Evolutionary conservation across 208 protist genomes (phyloP), one percentile per base, ranked within the genome.

Genomic region (Wallacemonas collosoma): DNA sequence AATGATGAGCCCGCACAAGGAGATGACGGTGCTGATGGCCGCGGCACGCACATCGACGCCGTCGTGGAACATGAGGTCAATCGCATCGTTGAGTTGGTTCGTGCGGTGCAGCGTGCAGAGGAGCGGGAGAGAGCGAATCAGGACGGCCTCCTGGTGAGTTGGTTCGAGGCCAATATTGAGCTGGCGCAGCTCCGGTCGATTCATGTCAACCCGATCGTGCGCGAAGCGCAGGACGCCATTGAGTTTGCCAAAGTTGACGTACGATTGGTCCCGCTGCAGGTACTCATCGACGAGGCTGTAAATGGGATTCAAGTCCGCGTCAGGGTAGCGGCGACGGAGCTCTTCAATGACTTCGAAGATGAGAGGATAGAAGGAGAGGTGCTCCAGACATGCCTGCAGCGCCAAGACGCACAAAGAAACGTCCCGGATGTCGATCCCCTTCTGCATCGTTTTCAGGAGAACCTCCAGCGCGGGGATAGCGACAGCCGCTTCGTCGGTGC

Each of bases 11-110:
- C 89, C 82, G 68, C 88, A 96, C 36, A 96, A 71, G 53, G 68
- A 75, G n/a, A 93, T 71, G 36, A 87, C 85, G 3, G 87, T 86
- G 12, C 73, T 80, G 7, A 91, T 76, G 7, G 91, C 91, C 6
- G 81, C 78, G 7, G 66, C 76, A 0, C 91, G 80, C 15, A 96
- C 89, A 2, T 81, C 77, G 14, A 80, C 70, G 68, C 83, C 73
- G 50, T 93, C 88, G 75, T 96, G 91, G 63, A 88, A 92, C 67
- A 96, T 78, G 45, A 93, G 82, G 12, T 86, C 79, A n/a, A 94
- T 73, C 2, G 82, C 82, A n/a, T 92, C 85, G 43, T 72, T 61
- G 39, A 96, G 76, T 72, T 91, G 85, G 11, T 85, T 86, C 17
- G 91, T 96, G 47, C 85, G 77, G 15, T 87, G 69, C 17, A 94